phyloP scores from a whole-genome alignment of 2,329 filamentous ascomycete species.

The Huntiella moniliformis region DNA sequence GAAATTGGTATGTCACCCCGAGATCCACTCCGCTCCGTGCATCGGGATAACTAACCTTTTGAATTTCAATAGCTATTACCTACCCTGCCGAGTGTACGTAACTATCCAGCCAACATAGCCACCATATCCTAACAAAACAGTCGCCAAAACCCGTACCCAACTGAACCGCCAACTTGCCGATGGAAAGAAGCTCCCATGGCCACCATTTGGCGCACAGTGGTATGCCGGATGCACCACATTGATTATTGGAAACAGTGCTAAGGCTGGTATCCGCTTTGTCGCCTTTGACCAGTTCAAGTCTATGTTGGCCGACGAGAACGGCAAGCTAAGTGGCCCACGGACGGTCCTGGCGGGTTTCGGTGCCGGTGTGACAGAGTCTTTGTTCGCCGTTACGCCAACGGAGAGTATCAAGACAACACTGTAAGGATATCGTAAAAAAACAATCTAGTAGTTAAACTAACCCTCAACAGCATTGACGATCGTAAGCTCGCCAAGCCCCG shows the following conservation, averaged over 20 bases:
- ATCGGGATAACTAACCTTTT: background rate
- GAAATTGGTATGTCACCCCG: conserved; percentile 50
- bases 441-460: background rate
- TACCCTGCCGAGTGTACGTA: conserved; percentile 74
- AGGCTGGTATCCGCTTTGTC: conserved; percentile 90
- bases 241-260: conserved; percentile 90
- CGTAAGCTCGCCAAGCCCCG: conserved; percentile 70
- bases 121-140: conserved; percentile 22
- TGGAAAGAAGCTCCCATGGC: conserved; percentile 81
- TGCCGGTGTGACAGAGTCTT: conserved; percentile 81
- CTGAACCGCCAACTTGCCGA: conserved; percentile 70
- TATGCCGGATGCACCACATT: conserved; percentile 95
- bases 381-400: conserved; percentile 87
- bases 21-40: background rate
- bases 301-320: conserved; percentile 62
- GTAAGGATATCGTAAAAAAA: conserved; percentile 22
- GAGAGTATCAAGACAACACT: conserved; percentile 97
- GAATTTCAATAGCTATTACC: conserved; percentile 45
- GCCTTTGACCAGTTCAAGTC: conserved; percentile 90
- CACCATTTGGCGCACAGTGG: conserved; percentile 84
- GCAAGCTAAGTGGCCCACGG: conserved; percentile 73
- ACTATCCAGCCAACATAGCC: conserved; percentile 1
- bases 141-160: conserved; percentile 89
- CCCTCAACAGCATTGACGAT: conserved; percentile 59
- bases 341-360: conserved; percentile 90